Percentiles rank a stretch among this genome's conserved stretches.
These are phyloP conservation scores for Tribonema minus DNA, from an alignment of 108 stramenopile species.

Conservation along the genomic window DNA sequence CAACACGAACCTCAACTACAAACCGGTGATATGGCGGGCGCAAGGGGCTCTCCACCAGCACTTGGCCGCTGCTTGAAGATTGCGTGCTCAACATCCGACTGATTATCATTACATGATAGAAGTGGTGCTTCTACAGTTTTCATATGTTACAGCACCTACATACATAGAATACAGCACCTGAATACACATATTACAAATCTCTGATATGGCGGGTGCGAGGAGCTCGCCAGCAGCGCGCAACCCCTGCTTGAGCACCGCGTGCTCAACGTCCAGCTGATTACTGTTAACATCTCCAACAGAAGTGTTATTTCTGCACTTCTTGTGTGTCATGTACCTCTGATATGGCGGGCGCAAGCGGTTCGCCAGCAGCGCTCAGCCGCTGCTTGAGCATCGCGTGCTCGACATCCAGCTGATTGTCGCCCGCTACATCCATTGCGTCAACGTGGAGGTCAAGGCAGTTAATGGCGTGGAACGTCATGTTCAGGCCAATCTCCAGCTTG, in stretches of 20 bases:
- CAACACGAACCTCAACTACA: no score
- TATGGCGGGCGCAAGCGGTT: constrained; percentile 22
- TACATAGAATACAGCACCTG: no score
- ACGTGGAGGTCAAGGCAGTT: constrained; percentile 87
- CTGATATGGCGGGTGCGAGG: constrained; percentile 29
- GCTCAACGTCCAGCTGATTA: constrained; percentile 84
- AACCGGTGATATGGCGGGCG: no score
- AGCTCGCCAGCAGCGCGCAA: constrained; percentile 4
- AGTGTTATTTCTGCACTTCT: no score
- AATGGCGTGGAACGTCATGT: constrained; percentile 91
- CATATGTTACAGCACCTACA: no score
- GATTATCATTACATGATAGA: no score
- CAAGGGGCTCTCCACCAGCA: no score
- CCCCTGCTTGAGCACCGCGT: constrained; percentile 60
- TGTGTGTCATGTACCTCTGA: constrained; percentile 37
- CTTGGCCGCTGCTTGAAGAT: no score
- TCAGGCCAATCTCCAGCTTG: constrained; percentile 77
- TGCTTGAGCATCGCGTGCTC: constrained; percentile 68
- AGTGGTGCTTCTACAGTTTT: no score
- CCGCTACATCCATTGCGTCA: constrained; percentile 96
- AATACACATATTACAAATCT: no score
- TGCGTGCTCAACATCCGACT: no score
- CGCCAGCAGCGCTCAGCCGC: constrained; percentile 27
- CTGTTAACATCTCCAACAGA: no score
- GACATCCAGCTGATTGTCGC: constrained; percentile 87